Evolutionary conservation across 345 rosid species (phyloP).

Genomic region (Turnera subulata): DNA sequence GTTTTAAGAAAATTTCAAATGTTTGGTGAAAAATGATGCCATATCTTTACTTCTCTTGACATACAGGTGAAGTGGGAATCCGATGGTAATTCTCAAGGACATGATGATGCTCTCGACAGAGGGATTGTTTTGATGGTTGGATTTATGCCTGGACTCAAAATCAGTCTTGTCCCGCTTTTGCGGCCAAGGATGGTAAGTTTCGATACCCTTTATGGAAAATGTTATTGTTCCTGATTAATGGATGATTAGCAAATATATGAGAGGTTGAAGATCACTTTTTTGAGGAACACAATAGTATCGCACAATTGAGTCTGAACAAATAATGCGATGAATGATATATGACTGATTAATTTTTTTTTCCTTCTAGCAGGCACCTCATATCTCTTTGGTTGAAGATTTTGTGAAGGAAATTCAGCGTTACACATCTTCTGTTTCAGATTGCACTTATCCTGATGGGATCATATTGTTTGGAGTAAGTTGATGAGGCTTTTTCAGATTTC

Average conservation of each 20-base stretch:
- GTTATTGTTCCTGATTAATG: not conserved
- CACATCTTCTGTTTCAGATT: conserved; percentile 25
- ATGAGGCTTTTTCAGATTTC: not conserved
- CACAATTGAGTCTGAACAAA: no score
- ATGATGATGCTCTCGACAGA: conserved; percentile 7
- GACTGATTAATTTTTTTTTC: not conserved
- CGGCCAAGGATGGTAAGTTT: conserved; percentile 22
- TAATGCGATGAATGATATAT: not conserved
- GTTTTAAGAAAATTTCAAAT: not conserved
- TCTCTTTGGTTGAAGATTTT: conserved; percentile 25
- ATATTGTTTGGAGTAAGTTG: conserved; percentile 43
- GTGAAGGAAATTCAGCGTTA: conserved; percentile 27
- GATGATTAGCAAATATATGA: no score
- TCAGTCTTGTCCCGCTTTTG: conserved; percentile 28
- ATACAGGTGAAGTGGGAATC: conserved; percentile 24
- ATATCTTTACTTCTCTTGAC: not conserved
- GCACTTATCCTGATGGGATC: conserved; percentile 28
- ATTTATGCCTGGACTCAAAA: conserved; percentile 42
- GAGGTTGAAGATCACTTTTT: not conserved
- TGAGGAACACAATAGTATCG: no score
- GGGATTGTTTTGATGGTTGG: conserved; percentile 46
- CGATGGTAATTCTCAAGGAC: not conserved
- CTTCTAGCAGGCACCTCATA: conserved; percentile 14
- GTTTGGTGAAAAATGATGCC: not conserved
- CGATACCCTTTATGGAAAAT: not conserved